Percentiles rank a stretch among this genome's conserved stretches.
Evolutionary conservation across 2,329 filamentous ascomycete species (phyloP).

Genomic region (Madurella mycetomatis): DNA sequence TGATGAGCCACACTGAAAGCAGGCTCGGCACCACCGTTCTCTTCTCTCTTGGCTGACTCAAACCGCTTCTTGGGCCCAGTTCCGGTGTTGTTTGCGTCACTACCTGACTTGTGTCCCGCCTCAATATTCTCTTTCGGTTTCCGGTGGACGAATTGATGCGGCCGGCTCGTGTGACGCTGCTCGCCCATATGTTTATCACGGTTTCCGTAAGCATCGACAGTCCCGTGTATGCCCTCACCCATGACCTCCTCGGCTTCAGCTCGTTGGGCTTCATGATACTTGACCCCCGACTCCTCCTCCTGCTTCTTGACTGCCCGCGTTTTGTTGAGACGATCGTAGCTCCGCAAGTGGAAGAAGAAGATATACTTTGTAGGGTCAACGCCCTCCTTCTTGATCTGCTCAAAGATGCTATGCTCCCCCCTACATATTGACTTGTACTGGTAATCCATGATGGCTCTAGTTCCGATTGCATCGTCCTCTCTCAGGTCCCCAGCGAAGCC

Average conservation of each 20-base stretch:
- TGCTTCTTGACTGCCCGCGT: conserved; percentile 68
- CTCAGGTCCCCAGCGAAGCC: conserved; percentile 91
- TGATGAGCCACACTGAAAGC: conserved; percentile 63
- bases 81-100: conserved; percentile 35
- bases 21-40: conserved; percentile 31
- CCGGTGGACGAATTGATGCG: conserved; percentile 28
- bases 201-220: conserved; percentile 40
- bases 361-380: conserved; percentile 77
- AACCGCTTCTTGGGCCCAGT: conserved; percentile 48
- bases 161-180: conserved; percentile 30
- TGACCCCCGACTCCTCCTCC: conserved; percentile 76
- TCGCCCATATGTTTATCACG: conserved; percentile 48
- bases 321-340: conserved; percentile 87
- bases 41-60: conserved; percentile 42
- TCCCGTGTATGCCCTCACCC: conserved; percentile 65
- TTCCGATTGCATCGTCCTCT: conserved; percentile 77
- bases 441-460: conserved; percentile 95
- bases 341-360: conserved; percentile 90
- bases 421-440: conserved; percentile 95
- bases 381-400: conserved; percentile 64
- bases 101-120: conserved; percentile 36
- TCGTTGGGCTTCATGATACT: conserved; percentile 80
- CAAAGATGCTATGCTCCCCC: conserved; percentile 87
- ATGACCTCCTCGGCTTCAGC: conserved; percentile 88
- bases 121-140: conserved; percentile 32